Base-by-base conservation (phyloP, 1,139 yeast genomes). In the Taphrina wiesneri region DNA sequence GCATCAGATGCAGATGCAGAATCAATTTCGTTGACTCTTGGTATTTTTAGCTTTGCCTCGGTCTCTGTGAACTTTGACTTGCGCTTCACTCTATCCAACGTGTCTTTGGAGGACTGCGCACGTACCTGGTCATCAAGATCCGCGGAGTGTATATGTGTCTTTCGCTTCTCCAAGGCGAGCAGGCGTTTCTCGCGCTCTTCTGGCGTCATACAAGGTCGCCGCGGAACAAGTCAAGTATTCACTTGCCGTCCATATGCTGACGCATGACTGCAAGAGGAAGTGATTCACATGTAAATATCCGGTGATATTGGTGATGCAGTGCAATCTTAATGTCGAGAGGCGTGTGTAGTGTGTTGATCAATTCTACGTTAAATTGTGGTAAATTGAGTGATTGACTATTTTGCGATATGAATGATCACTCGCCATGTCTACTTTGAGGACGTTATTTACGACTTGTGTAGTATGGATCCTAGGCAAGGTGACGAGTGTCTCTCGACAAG, bases 101-200 rank as follows among this genome's bases (percentile, higher is more conserved):
- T 1, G 43, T 15, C 19, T 13, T n/a, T 3, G 34, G 11, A 6
- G 9, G 34, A 11, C 2, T 39, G 17, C 43, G 43, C 43, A n/a
- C 7, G 17, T 15, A 15, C 17, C 43, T n/a, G 17, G 4, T 39
- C 43, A 39, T n/a, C 17, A n/a, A 13, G 15, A 2, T 7, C 43
- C 17, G 43, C 5, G 17, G 15, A 13, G 4, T 13, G 7, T 6
- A 19, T n/a, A 7, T 11, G 28, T 23, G 2, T 28, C 11, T 45
- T 23, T 5, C 28, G 28, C 28, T 45, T 45, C n/a, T 45, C 49
- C n/a, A 45, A n/a, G n/a, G 49, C 49, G 11, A 19, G 49, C 28
- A 45, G 49, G 6, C 49, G 49, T 45, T 45, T 45, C 49, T 45
- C 49, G 25, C 49, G 49, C 28, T 45, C 49, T 19, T 45, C 49